Conservation (phyloP, 1,284 basidiomycete genomes). For the Stygiomarasmius scandens region DNA sequence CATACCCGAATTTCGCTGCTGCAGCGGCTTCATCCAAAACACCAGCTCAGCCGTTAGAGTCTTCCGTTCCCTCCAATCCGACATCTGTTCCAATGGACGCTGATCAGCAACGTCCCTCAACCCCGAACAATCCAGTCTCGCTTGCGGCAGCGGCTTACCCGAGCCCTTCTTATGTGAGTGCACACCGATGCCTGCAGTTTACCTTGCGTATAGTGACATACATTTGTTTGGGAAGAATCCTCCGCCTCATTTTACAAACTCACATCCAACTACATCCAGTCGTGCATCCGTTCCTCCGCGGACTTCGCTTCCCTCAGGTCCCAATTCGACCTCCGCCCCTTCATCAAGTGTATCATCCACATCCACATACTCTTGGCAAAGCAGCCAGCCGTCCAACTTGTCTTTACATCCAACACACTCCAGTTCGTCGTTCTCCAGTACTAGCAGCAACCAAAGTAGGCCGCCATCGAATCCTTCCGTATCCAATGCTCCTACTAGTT, state of each 20-base stretch:
- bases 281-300: no score
- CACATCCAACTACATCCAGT: no score
- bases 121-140: neutral
- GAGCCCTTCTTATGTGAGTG: neutral
- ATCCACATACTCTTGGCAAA: conserved; percentile 30
- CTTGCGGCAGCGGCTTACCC: neutral
- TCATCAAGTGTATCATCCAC: neutral
- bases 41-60: no score
- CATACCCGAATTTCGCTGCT: no score
- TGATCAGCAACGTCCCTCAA: neutral
- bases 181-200: no score
- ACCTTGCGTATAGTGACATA: neutral
- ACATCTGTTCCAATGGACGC: neutral
- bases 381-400: conserved; percentile 10
- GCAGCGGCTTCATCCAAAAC: no score
- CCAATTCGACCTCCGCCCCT: neutral
- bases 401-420: neutral
- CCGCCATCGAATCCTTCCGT: neutral
- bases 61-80: no score
- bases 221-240: neutral
- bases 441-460: neutral
- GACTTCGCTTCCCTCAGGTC: neutral
- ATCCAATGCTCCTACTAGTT: neutral
- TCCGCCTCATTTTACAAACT: neutral
- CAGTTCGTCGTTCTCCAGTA: neutral